Base-by-base conservation (phyloP, 2,329 filamentous ascomycete genomes). In the Pseudogymnoascus sp. region DNA sequence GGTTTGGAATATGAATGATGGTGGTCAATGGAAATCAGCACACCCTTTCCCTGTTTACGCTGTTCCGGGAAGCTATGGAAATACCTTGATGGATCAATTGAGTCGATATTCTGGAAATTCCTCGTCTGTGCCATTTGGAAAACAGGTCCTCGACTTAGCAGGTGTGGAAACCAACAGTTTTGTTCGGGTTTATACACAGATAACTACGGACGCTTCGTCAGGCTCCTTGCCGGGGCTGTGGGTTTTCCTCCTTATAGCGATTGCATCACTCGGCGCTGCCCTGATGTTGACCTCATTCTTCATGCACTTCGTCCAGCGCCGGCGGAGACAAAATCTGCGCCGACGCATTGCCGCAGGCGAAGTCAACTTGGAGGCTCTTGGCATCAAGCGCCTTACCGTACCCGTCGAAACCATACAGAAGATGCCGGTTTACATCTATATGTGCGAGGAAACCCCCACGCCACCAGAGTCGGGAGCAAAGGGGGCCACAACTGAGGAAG, bases 11-110 rank as follows among this genome's bases (percentile, higher is more conserved):
- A 78, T 96, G 16, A 78, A 85, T 14, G 89, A 92, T 72, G 81
- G 81, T 13, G 85, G 83, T 11, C 78, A 78, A n/a, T 97, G 92
- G 92, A 89, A 86, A 73, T 76, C 77, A 1, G 77, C 80, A n/a
- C 88, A 88, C 71, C 80, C 83, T 28, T 96, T 87, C 70, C 93
- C 93, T 0, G 85, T 96, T 11, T 97, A 95, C 76, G 92, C 90
- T 43, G 79, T 98, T 14, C 84, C 91, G 0, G 86, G 89, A 6
- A 75, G 79, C 8, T 81, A 85, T 19, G 93, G 92, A 21, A 75
- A 78, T 11, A 78, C 81, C 36, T 82, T 96, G 75, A 89, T 96
- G 81, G 74, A 82, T 7, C 83, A 91, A 72, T 79, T 96, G 41
- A 84, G 86, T 41, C 77, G 83, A 23, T 97, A 96, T 74, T 96